Percentiles rank a stretch among this genome's conserved stretches.
phyloP scores from a whole-genome alignment of 768 basidiomycete genomes.

The Rhodocollybia butyracea region DNA sequence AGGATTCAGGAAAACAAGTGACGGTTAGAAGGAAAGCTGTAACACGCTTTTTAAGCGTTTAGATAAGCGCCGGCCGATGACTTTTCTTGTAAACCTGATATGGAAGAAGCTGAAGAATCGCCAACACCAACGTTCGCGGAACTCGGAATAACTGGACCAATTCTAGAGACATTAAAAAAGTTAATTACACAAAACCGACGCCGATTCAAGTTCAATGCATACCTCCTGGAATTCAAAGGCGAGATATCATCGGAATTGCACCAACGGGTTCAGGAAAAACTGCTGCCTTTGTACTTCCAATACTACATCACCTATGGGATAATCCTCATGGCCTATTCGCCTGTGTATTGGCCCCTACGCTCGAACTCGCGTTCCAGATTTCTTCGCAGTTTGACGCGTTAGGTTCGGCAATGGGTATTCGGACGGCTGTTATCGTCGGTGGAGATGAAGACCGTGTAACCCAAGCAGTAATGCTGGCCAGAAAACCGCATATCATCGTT shows the following conservation, averaged over 20 bases:
- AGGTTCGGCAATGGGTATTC: conserved; percentile 89
- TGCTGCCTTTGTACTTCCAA: conserved; percentile 93
- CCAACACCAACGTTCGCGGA: too few relatives aligned
- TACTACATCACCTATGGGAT: conserved; percentile 94
- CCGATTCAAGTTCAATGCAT: conserved; percentile 85
- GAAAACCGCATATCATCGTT: conserved; percentile 90
- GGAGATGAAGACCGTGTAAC: conserved; percentile 75
- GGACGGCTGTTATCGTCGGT: conserved; percentile 88
- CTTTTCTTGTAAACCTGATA: too few relatives aligned
- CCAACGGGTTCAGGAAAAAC: conserved; percentile 98
- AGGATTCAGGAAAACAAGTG: neutral
- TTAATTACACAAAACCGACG: too few relatives aligned
- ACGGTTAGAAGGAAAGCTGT: neutral
- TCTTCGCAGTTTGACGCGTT: conserved; percentile 91
- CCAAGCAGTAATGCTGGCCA: conserved; percentile 89
- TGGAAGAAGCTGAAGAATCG: too few relatives aligned
- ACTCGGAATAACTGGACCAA: too few relatives aligned
- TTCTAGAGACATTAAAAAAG: too few relatives aligned
- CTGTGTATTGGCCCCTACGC: conserved; percentile 90
- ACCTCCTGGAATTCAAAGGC: conserved; percentile 86
- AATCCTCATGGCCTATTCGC: conserved; percentile 92
- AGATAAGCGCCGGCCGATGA: neutral
- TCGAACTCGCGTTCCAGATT: conserved; percentile 97
- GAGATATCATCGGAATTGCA: conserved; percentile 96
- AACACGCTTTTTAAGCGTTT: neutral